Evolutionary conservation across 108 stramenopile genomes (phyloP), one percentile per base, ranked within the genome.

Genomic region (Discostella stelligeroides): DNA sequence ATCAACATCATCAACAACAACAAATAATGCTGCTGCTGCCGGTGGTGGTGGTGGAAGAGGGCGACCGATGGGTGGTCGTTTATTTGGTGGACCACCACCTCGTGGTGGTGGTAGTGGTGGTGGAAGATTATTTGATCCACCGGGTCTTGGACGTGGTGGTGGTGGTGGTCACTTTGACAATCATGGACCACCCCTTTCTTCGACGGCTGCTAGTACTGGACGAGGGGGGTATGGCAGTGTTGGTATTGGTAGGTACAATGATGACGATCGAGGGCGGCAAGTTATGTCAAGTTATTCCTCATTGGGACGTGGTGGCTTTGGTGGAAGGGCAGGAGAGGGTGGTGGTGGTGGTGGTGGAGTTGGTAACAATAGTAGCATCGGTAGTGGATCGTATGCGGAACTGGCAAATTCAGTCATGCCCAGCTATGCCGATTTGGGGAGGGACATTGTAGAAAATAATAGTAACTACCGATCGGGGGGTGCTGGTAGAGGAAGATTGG

Each of bases 401-500:
- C 15, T 56, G 55, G 55, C 55, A 12, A 56, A 38, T 18, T 6
- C 34, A 30, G 30, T 14, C 0, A 27, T 14, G 7, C 12, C 43
- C 54, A 66, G 69, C 23, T 70, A 70, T 41, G 48, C 69, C 11
- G 42, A 41, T 51, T 61, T 70, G 69, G 69, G 69, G n/a, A 60
- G 68, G 48, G 48, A 46, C 15, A 49, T 50, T 17, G 14, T 15
- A 28, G 28, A 29, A 11, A 27, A 2, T 25, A n/a, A 39, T 41
- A n/a, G n/a, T n/a, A n/a, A n/a, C n/a, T n/a, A n/a, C n/a, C 15
- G 41, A 15, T 14, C 13, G 14, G 37, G 55, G 1, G 21, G 55
- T 13, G 55, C 25, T 2, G 39, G 38, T 1, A 28, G 54, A 56
- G 7, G 42, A 56, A 23, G 45, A 37, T 41, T 27, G 30, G 11